phyloP scores from a whole-genome alignment of 2,329 filamentous ascomycete species.

The Aspergillus quadrilineatus region DNA sequence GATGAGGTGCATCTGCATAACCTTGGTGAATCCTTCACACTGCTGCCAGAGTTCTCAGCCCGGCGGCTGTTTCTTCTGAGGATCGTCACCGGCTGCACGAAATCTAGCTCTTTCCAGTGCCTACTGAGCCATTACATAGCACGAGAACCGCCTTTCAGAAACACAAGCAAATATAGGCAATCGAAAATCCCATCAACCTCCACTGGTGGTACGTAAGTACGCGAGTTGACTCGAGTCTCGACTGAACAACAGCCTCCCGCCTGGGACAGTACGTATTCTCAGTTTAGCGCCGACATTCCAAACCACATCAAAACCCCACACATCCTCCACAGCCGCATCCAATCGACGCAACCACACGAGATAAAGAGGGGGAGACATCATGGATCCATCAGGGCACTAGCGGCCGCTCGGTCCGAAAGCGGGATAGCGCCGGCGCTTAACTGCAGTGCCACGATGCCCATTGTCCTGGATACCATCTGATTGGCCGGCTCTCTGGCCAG shows the following conservation, averaged over 20 bases:
- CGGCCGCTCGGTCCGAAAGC: neutral
- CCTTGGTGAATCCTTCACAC: constrained; percentile 14
- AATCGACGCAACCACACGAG: constrained; percentile 7
- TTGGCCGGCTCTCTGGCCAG: constrained; percentile 11
- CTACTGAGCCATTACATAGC: neutral
- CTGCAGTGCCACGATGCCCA: constrained; percentile 17
- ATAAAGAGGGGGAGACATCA: constrained; percentile 7
- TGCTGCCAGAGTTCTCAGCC: constrained; percentile 3
- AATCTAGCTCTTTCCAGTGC: neutral
- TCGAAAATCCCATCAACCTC: neutral
- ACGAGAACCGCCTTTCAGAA: neutral
- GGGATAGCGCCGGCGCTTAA: constrained; percentile 25
- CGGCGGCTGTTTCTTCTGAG: constrained; percentile 4
- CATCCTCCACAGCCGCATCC: constrained; percentile 1
- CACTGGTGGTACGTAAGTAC: neutral
- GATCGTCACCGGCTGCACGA: neutral
- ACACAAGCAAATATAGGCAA: neutral
- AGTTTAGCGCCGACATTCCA: constrained; percentile 3
- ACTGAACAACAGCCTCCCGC: neutral
- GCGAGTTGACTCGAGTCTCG: neutral
- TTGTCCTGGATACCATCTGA: constrained; percentile 13
- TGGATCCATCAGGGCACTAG: constrained; percentile 4
- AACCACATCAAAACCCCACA: constrained; percentile 14
- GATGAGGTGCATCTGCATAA: constrained; percentile 18
- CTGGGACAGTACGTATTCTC: neutral